These are phyloP conservation scores for Lodderomyces elongisporus DNA, from an alignment of 1,139 yeast genomes.

Conservation along the genomic window DNA sequence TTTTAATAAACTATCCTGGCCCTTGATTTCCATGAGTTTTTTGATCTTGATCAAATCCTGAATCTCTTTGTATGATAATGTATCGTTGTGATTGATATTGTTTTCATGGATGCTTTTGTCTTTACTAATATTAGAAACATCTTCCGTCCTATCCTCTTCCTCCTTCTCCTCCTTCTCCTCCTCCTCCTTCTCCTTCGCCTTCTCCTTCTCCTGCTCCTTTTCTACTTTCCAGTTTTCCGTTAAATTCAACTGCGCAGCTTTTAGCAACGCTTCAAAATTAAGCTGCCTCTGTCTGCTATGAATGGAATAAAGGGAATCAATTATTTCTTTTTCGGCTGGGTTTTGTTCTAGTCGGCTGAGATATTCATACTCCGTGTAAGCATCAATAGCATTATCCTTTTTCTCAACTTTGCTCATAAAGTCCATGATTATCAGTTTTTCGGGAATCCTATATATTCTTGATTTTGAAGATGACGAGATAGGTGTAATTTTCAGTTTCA, in stretches of 20 bases:
- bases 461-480: conserved; percentile 1
- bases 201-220: conserved; percentile 1
- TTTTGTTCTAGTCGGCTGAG: conserved; percentile 17
- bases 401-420: conserved; percentile 52
- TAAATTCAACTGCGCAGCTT: conserved; percentile 20
- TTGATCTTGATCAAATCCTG: conserved; percentile 54
- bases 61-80: conserved; percentile 28
- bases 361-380: conserved; percentile 22
- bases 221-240: conserved; percentile 9
- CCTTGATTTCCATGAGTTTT: conserved; percentile 60
- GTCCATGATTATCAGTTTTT: conserved; percentile 67
- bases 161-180: conserved; percentile 3
- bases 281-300: conserved; percentile 15
- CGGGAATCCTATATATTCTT: conserved; percentile 61
- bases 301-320: conserved; percentile 21
- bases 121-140: not conserved
- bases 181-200: no score
- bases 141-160: no score
- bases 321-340: conserved; percentile 21
- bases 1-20: conserved; percentile 57
- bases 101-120: no score
- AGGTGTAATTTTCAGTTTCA: conserved; percentile 2
- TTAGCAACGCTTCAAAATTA: conserved; percentile 24
- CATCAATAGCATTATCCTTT: conserved; percentile 23
- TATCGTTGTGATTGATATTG: no score